Conservation (phyloP, 176 grass and related monocot species). For the Juncus inflexus region DNA sequence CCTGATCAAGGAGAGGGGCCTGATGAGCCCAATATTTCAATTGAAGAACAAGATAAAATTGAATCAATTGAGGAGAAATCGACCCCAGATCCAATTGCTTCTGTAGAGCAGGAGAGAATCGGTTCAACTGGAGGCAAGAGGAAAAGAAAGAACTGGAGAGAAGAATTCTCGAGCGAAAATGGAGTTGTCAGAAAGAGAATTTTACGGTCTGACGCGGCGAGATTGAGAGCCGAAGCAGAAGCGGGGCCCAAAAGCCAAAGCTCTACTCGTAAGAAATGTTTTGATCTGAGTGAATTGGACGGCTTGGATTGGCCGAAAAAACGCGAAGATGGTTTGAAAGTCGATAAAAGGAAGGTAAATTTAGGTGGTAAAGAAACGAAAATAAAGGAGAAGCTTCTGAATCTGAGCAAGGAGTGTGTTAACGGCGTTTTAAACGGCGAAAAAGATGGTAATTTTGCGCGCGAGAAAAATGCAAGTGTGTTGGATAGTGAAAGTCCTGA, state of each 20-base stretch:
- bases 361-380: not conserved
- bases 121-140: conserved; percentile 18
- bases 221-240: conserved; percentile 31
- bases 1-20: conserved; percentile 14
- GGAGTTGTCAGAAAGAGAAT: conserved; percentile 38
- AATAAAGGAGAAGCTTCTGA: not conserved
- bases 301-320: conserved; percentile 16
- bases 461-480: not conserved
- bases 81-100: conserved; percentile 3
- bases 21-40: conserved; percentile 6
- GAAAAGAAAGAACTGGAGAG: conserved; percentile 46
- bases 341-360: not conserved
- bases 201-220: conserved; percentile 41
- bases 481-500: not conserved
- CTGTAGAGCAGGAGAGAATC: not conserved
- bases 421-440: not conserved
- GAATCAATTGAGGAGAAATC: not conserved
- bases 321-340: conserved; percentile 23
- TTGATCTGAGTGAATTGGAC: conserved; percentile 13
- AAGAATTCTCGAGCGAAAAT: conserved; percentile 29
- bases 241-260: not conserved
- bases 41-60: conserved; percentile 5
- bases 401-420: conserved; percentile 8
- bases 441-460: conserved; percentile 2
- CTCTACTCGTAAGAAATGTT: not conserved